Evolutionary conservation across 495 filamentous ascomycete genomes (phyloP), one percentile per base, ranked within the genome.

Genomic region (Podospora tetraspora): DNA sequence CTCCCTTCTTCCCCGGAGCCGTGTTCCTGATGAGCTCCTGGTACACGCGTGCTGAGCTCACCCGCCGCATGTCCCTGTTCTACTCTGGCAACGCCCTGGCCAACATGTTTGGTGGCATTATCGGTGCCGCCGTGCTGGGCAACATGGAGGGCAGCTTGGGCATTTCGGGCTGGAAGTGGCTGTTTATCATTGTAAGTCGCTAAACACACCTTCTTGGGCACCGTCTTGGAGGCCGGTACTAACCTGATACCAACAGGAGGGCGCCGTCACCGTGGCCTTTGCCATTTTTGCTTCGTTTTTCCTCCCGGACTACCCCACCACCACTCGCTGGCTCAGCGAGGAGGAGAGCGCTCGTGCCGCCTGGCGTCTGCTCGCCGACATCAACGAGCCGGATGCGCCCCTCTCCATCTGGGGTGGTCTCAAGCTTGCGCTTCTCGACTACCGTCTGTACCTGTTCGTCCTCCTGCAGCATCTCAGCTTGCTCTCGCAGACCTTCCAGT

Each of bases 51-150:
- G 68, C 72, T 2, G 84, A 85, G 69, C 74, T 85, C 34, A 79
- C 81, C 9, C 72, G 76, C 23, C 75, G 82, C 34, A 82, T 88
- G 70, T 83, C 85, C n/a, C 85, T 82, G 75, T 86, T 88, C 68
- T 88, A 88, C 70, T 80, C 83, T 1, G 86, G 85, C 10, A 84
- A 81, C 66, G 82, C 83, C 0, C 68, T 89, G 1, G 84, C 86
- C 34, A 86, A 86, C 68, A 82, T 83, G 60, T 87, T 88, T 71
- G 85, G 85, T 12, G 86, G 86, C 1, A 76, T 89, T 10, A 81
- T 89, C 19, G 86, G 82, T 1, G 86, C 85, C 0, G 85, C 82
- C 0, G 78, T 84, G 3, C 69, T 84, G 24, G 76, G 72, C 8
- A 80, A 79, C 57, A 62, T 80, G 61, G 79, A 77, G 13, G 79